A percentile compares a stretch with the other conserved stretches of the same genome.
These are phyloP conservation scores for Paxillus rubicundulus DNA, from an alignment of 768 basidiomycete species.

Conservation along the genomic window DNA sequence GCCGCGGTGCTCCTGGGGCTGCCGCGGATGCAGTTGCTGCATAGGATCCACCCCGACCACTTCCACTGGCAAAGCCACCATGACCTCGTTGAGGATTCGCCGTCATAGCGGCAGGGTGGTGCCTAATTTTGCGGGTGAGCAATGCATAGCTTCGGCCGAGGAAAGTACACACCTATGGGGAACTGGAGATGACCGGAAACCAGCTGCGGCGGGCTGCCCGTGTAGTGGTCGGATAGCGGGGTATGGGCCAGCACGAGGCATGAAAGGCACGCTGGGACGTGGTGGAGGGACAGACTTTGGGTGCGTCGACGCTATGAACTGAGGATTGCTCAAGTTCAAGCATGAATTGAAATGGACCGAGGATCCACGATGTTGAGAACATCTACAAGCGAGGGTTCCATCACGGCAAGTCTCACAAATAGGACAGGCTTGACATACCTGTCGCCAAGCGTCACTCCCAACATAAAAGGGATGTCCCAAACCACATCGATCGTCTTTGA, in stretches of 20 bases:
- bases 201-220: slow-evolving; percentile 55
- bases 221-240: slow-evolving; percentile 55
- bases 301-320: slow-evolving; percentile 77
- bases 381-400: slow-evolving; percentile 45
- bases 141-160: not conserved
- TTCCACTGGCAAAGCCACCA: slow-evolving; percentile 20
- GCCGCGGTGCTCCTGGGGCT: not conserved
- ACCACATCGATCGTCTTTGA: slow-evolving; percentile 89
- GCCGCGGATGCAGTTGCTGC: not conserved
- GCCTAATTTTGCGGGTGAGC: slow-evolving; percentile 13
- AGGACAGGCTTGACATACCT: slow-evolving; percentile 43
- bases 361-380: slow-evolving; percentile 89
- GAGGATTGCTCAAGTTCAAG: slow-evolving; percentile 82
- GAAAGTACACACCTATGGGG: slow-evolving; percentile 16
- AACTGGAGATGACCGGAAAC: slow-evolving; percentile 58
- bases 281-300: slow-evolving; percentile 52
- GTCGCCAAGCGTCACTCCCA: slow-evolving; percentile 82
- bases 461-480: slow-evolving; percentile 96
- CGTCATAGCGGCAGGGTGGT: slow-evolving; percentile 64
- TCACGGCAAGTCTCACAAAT: not conserved
- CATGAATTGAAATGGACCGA: slow-evolving; percentile 85
- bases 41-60: slow-evolving; percentile 12
- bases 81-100: slow-evolving; percentile 63
- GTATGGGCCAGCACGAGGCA: slow-evolving; percentile 64
- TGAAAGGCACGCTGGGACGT: slow-evolving; percentile 53